Percentiles rank a stretch among this genome's conserved stretches.
phyloP scores from a whole-genome alignment of 228 moss, liverwort and hornwort genomes.

The Sphagnum fallax region DNA sequence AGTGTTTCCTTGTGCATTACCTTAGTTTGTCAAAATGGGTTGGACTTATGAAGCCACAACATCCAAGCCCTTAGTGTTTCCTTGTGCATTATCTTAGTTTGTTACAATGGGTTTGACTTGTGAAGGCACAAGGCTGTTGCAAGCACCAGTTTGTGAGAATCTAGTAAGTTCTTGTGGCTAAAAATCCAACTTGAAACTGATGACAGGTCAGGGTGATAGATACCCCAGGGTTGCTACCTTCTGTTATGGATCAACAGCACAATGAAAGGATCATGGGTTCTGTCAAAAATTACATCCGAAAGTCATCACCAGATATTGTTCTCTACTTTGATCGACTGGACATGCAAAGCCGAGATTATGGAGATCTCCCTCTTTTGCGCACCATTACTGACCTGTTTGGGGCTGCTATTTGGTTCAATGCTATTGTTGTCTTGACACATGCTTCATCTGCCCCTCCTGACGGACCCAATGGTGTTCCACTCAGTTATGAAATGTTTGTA shows the following conservation, averaged over 20 bases:
- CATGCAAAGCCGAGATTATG: slow-evolving; percentile 90
- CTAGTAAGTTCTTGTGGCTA: too few species aligned
- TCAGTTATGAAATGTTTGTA: slow-evolving; percentile 96
- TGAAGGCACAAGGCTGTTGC: too few species aligned
- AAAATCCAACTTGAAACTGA: too few species aligned
- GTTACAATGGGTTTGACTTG: too few species aligned
- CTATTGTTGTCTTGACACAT: slow-evolving; percentile 92
- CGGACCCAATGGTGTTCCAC: slow-evolving; percentile 83
- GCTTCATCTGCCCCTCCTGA: slow-evolving; percentile 94
- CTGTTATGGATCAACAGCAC: slow-evolving; percentile 71
- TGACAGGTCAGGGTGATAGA: slow-evolving; percentile 74
- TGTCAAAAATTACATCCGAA: slow-evolving; percentile 75
- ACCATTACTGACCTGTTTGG: slow-evolving; percentile 95
- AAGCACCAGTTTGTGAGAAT: too few species aligned
- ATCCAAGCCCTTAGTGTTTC: too few species aligned
- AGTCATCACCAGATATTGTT: slow-evolving; percentile 82
- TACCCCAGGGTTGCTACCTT: slow-evolving; percentile 87
- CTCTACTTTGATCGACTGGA: slow-evolving; percentile 93
- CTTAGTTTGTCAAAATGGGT: too few species aligned
- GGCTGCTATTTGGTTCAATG: slow-evolving; percentile 96
- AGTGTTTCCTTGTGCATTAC: too few species aligned
- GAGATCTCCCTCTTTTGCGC: slow-evolving; percentile 76
- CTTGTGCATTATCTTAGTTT: too few species aligned
- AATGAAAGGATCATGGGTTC: slow-evolving; percentile 86
- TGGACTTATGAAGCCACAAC: too few species aligned